These are phyloP conservation scores for Apodospora peruviana DNA, from an alignment of 495 filamentous ascomycete genomes.

Conservation along the genomic window DNA sequence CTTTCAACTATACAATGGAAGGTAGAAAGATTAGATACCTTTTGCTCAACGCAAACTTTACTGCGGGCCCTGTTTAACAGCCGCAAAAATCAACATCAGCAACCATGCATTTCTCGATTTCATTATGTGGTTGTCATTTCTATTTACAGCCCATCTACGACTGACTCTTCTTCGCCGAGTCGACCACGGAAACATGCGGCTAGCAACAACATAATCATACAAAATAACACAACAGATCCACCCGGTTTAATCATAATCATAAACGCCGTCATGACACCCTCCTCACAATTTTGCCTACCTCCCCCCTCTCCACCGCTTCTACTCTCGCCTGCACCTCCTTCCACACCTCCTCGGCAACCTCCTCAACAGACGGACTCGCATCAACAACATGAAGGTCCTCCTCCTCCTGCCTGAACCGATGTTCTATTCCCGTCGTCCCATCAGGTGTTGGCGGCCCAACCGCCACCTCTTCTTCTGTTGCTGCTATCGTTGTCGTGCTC, in stretches of 20 bases:
- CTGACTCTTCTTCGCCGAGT: too few relatives aligned
- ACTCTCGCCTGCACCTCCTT: conserved; percentile 39
- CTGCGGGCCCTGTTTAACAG: conserved; percentile 9
- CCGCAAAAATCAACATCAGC: neutral
- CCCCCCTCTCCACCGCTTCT: conserved; percentile 40
- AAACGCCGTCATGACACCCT: conserved; percentile 26
- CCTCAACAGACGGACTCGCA: conserved; percentile 44
- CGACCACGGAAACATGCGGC: too few relatives aligned
- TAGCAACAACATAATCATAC: too few relatives aligned
- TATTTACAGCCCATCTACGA: neutral
- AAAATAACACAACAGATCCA: too few relatives aligned
- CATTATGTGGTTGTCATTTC: neutral
- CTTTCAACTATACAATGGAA: too few relatives aligned
- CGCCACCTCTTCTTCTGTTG: conserved; percentile 14
- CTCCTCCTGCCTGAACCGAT: conserved; percentile 42
- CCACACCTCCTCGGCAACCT: conserved; percentile 47
- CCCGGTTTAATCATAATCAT: too few relatives aligned
- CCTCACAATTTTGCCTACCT: conserved; percentile 38
- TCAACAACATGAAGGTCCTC: conserved; percentile 52
- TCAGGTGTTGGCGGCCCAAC: conserved; percentile 16
- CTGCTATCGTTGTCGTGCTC: neutral
- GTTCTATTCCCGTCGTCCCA: conserved; percentile 21
- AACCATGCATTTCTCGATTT: neutral
- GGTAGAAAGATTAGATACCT: conserved; percentile 3
- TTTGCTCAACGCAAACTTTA: conserved; percentile 1